Evolutionary conservation across 2,329 filamentous ascomycete genomes (phyloP), one percentile per base, ranked within the genome.

Genomic region (Colletotrichum abscissum): DNA sequence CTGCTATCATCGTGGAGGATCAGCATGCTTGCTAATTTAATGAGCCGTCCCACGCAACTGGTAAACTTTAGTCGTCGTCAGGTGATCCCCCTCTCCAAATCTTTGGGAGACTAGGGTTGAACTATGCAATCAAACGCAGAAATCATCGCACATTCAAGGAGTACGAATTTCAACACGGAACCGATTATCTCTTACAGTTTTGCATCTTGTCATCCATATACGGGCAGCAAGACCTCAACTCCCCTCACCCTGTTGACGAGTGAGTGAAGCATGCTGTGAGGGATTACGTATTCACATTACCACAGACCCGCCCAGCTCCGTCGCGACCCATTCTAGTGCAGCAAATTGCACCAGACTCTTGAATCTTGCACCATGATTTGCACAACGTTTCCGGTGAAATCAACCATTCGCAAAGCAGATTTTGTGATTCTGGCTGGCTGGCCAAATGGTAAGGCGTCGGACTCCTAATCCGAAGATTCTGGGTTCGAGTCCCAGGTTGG

Each of bases 391-490:
- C 19, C 1, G 1, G 2, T 22, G 19, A 5, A 49, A 49, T 56
- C 3, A 56, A 56, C 24, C 3, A 4, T 14, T 56, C 9, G 22
- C 22, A 42, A 42, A 5, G 5, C 9, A 24, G 26, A 5, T 28
- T 5, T 19, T 26, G 11, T 16, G 3, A 12, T 16, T 11, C 24
- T 6, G 70, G 66, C 70, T 49, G 70, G 70, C 67, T 73, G 70
- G 70, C 67, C 66, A 68, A 73, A 73, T 73, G 70, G 70, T 73
- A 73, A 67, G 66, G 70, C 67, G 67, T 73, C 70, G 68, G 70
- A 68, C 70, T 73, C 70, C 70, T 73, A 73, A 73, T 68, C 70
- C 68, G 70, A 73, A 73, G 70, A 67, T 73, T 73, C 59, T 73
- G 70, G 70, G 70, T 73, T 73, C 70, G 70, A 73, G 70, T 73